These are phyloP conservation scores for Crithidia expoeki DNA, from an alignment of 208 protist genomes.

Conservation along the genomic window DNA sequence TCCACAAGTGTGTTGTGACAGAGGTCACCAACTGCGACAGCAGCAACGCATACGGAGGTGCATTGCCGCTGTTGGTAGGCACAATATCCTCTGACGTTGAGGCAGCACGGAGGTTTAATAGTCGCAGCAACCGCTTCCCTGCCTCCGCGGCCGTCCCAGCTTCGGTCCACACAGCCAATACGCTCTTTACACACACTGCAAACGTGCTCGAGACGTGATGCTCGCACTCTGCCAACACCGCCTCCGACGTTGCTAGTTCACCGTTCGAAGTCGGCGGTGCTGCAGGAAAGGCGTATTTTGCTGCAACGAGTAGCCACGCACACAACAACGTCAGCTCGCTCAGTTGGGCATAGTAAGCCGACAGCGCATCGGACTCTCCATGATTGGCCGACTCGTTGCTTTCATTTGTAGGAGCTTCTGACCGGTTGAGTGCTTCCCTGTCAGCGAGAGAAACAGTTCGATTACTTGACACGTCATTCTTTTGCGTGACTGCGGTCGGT, in stretches of 20 bases:
- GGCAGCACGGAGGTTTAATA: not conserved
- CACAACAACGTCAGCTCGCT: conserved; percentile 21
- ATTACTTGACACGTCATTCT: not conserved
- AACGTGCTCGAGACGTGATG: conserved; percentile 8
- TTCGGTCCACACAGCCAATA: conserved; percentile 30
- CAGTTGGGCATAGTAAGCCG: conserved; percentile 6
- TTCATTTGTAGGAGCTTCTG: not conserved
- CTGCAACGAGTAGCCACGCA: conserved; percentile 24
- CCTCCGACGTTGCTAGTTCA: too few species aligned
- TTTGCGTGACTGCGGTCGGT: not conserved
- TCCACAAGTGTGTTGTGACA: conserved; percentile 18
- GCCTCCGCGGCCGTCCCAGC: conserved; percentile 2
- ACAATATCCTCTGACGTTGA: not conserved
- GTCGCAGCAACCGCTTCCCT: conserved; percentile 6
- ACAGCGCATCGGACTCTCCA: not conserved
- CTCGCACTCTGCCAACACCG: not conserved
- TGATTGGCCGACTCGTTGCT: not conserved
- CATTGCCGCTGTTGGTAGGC: not conserved
- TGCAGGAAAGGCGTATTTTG: not conserved
- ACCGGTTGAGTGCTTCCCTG: too few species aligned
- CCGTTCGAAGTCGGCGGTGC: not conserved
- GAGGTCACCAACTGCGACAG: not conserved
- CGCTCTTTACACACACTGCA: conserved; percentile 10
- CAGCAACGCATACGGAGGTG: not conserved
- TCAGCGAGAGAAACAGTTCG: not conserved